A percentile compares a stretch with the other conserved stretches of the same genome.
phyloP scores from a whole-genome alignment of 495 filamentous ascomycete genomes.

The Aeminium ludgeri region DNA sequence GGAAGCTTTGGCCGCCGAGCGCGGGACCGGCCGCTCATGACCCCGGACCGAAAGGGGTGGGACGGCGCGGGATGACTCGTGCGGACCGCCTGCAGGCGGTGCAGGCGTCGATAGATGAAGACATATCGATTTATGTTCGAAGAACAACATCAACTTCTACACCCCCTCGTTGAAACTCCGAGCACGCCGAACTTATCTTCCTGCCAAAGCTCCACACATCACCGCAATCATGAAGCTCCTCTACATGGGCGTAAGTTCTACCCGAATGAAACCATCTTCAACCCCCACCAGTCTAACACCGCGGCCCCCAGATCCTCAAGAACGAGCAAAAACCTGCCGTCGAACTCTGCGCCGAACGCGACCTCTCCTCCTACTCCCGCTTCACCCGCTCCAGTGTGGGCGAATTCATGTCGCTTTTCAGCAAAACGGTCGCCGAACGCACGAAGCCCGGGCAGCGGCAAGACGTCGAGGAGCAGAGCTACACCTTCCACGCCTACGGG shows the following conservation, averaged over 20 bases:
- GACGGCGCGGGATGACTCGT: too few species aligned
- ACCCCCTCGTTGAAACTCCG: too few species aligned
- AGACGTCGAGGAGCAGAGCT: slow-evolving; percentile 78
- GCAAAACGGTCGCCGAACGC: slow-evolving; percentile 59
- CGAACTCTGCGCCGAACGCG: slow-evolving; percentile 64
- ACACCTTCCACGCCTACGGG: slow-evolving; percentile 80
- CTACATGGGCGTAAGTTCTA: slow-evolving; percentile 65
- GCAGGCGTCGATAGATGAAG: too few species aligned
- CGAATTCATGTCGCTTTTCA: slow-evolving; percentile 55
- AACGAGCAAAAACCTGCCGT: slow-evolving; percentile 63
- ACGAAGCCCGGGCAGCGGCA: slow-evolving; percentile 77
- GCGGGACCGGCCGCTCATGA: too few species aligned
- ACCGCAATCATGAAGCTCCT: slow-evolving; percentile 62
- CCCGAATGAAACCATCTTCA: not conserved
- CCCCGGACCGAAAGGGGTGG: too few species aligned
- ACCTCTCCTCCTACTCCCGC: slow-evolving; percentile 62
- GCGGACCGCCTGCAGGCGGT: too few species aligned
- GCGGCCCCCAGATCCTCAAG: slow-evolving; percentile 48
- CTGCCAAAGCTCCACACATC: too few species aligned
- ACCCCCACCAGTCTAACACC: slow-evolving; percentile 4
- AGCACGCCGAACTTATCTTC: not conserved
- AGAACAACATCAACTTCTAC: too few species aligned
- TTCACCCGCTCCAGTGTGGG: slow-evolving; percentile 53
- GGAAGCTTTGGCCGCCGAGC: too few species aligned
- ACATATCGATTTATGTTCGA: too few species aligned